Evolutionary conservation across 108 stramenopile species (phyloP).

Genomic region (Fistulifera pelliculosa): DNA sequence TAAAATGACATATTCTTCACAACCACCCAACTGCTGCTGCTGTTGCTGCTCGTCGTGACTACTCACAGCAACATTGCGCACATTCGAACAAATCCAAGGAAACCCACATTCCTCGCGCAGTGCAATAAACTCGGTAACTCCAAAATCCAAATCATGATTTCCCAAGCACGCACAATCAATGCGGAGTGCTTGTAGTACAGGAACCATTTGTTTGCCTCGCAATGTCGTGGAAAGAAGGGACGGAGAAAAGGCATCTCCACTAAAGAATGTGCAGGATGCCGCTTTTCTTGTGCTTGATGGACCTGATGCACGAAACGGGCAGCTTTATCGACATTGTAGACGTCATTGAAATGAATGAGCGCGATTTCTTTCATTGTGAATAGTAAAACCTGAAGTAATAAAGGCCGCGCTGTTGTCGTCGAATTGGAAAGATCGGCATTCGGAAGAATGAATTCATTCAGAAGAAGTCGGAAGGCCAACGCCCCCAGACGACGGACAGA

Average conservation of each 20-base stretch:
- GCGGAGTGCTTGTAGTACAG: constrained; percentile 20
- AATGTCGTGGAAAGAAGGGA: constrained; percentile 27
- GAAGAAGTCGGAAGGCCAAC: too few species aligned
- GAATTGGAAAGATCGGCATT: too few species aligned
- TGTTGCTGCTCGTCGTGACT: not conserved
- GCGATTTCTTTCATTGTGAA: not conserved
- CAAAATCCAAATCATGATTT: constrained; percentile 44
- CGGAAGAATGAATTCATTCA: too few species aligned
- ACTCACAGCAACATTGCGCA: not conserved
- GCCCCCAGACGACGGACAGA: too few species aligned
- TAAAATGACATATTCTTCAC: constrained; percentile 17
- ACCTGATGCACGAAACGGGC: constrained; percentile 17
- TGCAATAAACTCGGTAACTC: constrained; percentile 17
- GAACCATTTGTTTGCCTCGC: constrained; percentile 34
- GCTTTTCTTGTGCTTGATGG: constrained; percentile 3
- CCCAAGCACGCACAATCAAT: constrained; percentile 31
- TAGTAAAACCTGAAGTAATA: too few species aligned
- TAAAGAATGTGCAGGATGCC: constrained; percentile 15
- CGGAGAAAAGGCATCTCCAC: constrained; percentile 32
- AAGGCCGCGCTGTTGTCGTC: too few species aligned
- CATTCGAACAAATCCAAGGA: constrained; percentile 38
- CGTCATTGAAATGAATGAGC: constrained; percentile 28
- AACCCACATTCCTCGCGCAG: constrained; percentile 18
- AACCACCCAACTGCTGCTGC: constrained; percentile 13
- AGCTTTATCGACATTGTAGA: constrained; percentile 28